Base-by-base conservation (phyloP, 257 asterid genomes). In the Knoxia roxburghii region DNA sequence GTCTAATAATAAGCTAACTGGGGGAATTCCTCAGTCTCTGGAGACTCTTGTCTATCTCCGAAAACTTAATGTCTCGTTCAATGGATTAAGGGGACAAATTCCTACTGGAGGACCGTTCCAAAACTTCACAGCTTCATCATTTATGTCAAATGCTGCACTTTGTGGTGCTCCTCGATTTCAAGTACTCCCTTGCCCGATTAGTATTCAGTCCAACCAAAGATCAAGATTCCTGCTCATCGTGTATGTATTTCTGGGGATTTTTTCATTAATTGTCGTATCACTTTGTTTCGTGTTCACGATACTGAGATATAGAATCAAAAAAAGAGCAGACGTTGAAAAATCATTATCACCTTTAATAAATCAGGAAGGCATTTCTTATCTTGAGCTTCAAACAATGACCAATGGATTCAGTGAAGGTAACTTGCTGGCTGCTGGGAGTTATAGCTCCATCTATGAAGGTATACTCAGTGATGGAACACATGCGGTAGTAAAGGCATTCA, bases 381-480 rank as follows among this genome's bases (percentile, higher is more conserved):
- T 56, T 49, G 72, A 73, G 68, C 63, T 73, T 48, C 61, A 48
- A 6, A 68, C 11, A 7, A 63, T 35, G 20, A 66, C 77, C 0
- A 21, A 27, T 14, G 57, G 54, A 49, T 73, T 58, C 64, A 73
- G 72, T 17, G 46, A 65, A 18, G 40, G 46, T 37, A 65, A 65
- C 64, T 65, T 72, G 59, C 35, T 65, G 26, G 67, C 71, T 32
- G 40, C 0, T 1, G 72, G 76, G 40, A 54, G 68, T 57, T 50
- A n/a, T 29, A 49, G 72, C 67, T 23, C 29, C 0, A 64, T 72
- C 7, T 72, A 72, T 51, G 39, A 65, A 72, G 72, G 71, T 5
- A 48, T 26, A 7, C 67, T 65, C 45, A 33, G 7, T 9, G 68
- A 72, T 57, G 68, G 68, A 17, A 49, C 54, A 24, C 39, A 46